These are phyloP conservation scores for Manihot esculenta DNA, from an alignment of 441 rosid genomes.

Conservation along the genomic window DNA sequence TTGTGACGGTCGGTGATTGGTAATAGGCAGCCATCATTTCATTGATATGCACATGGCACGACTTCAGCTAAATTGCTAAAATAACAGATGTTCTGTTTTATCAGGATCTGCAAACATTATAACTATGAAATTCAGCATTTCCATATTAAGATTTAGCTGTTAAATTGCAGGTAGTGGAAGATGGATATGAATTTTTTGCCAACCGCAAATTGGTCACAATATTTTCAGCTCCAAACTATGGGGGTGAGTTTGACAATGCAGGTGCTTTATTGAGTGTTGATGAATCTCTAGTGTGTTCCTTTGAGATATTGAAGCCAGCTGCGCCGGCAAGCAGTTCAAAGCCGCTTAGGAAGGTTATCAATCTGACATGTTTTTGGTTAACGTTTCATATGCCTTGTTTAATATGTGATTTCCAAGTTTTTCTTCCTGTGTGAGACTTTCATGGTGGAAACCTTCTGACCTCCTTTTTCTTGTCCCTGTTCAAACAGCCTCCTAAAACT, in stretches of 20 bases:
- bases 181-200: constrained; percentile 94
- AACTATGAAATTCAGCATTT: not conserved
- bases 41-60: not conserved
- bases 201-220: constrained; percentile 79
- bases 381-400: not conserved
- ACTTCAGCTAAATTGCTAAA: not conserved
- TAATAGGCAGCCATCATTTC: not conserved
- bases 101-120: not conserved
- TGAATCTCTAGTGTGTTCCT: constrained; percentile 74
- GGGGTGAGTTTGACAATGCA: constrained; percentile 97
- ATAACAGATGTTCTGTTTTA: not conserved
- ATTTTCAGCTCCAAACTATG: constrained; percentile 97
- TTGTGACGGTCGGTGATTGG: constrained; percentile 1
- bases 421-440: not conserved
- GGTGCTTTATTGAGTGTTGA: constrained; percentile 89
- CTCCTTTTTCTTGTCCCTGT: constrained; percentile 6
- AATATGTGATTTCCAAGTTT: no score
- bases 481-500: constrained; percentile 53
- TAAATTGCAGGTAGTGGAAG: constrained; percentile 86
- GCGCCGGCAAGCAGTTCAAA: constrained; percentile 47
- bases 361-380: not conserved
- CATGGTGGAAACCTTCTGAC: constrained; percentile 13
- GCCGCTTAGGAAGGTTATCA: constrained; percentile 67
- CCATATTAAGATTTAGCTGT: constrained; percentile 11
- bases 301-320: constrained; percentile 83